Percentiles rank a stretch among this genome's conserved stretches.
These are phyloP conservation scores for Cucurbitaria berberidis DNA, from an alignment of 2,329 filamentous ascomycete genomes.

Conservation along the genomic window DNA sequence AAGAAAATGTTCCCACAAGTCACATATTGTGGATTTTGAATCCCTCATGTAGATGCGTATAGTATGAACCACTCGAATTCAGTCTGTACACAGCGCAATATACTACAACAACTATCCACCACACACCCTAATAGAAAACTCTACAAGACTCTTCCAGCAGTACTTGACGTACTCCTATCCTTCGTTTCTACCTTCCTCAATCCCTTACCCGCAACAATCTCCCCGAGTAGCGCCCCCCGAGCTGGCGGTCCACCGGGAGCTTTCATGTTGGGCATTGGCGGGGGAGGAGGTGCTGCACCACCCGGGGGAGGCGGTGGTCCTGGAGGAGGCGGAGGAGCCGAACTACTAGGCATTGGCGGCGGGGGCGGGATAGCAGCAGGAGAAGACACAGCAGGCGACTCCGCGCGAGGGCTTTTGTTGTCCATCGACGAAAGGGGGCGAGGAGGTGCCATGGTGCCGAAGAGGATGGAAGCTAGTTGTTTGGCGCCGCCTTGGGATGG, in stretches of 20 bases:
- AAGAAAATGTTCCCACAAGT: too few relatives aligned
- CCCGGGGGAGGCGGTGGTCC: conserved; percentile 56
- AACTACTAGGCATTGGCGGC: conserved; percentile 56
- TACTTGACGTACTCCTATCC: conserved; percentile 75
- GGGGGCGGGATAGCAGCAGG: conserved; percentile 56
- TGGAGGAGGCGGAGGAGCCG: conserved; percentile 55
- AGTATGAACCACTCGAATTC: not conserved
- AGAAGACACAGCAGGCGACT: conserved; percentile 51
- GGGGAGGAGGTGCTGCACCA: conserved; percentile 42
- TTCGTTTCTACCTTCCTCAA: conserved; percentile 90
- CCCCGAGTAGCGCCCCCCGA: conserved; percentile 71
- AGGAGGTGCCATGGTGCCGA: conserved; percentile 95
- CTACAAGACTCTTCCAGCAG: conserved; percentile 74
- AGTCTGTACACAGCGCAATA: not conserved
- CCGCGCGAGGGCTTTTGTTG: conserved; percentile 62
- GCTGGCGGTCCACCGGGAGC: conserved; percentile 38
- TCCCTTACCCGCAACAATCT: conserved; percentile 80
- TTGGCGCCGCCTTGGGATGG: conserved; percentile 84
- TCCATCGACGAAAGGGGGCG: conserved; percentile 84
- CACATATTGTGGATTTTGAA: too few relatives aligned
- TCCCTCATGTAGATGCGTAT: not conserved
- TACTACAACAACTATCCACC: not conserved
- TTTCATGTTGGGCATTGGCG: conserved; percentile 53
- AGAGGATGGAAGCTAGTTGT: conserved; percentile 90
- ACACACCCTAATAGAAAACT: not conserved